A percentile compares a stretch with the other conserved stretches of the same genome.
These are phyloP conservation scores for Kuraishia molischiana DNA, from an alignment of 805 yeast genomes.

Conservation along the genomic window DNA sequence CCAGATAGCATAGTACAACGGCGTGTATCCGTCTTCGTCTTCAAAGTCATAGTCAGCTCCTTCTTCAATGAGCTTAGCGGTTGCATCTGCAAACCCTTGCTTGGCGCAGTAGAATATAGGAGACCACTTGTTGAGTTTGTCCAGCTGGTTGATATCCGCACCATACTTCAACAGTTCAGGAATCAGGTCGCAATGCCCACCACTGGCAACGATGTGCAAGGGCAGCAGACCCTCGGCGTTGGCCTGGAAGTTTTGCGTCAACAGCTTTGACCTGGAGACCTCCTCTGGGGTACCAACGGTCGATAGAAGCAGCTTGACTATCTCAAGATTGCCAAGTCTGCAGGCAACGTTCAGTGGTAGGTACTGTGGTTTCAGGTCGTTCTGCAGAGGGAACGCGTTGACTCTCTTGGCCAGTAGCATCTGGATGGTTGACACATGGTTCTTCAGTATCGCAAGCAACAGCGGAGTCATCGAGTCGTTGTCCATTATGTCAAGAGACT, in stretches of 20 bases:
- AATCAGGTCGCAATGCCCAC: conserved; percentile 66
- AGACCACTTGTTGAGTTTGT: conserved; percentile 87
- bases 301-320: conserved; percentile 53
- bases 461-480: conserved; percentile 78
- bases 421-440: conserved; percentile 45
- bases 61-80: conserved; percentile 55
- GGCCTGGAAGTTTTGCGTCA: conserved; percentile 37
- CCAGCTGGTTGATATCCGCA: conserved; percentile 67
- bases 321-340: conserved; percentile 65
- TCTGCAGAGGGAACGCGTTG: conserved; percentile 35
- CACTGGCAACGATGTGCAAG: conserved; percentile 78
- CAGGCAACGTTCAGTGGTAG: conserved; percentile 83
- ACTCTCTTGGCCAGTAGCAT: conserved; percentile 40
- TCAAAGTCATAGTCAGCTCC: conserved; percentile 62
- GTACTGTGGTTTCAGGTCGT: conserved; percentile 51
- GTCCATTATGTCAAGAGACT: conserved; percentile 43
- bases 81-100: conserved; percentile 69
- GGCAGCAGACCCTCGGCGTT: conserved; percentile 89
- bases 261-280: conserved; percentile 8
- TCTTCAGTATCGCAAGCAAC: conserved; percentile 64
- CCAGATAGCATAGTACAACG: conserved; percentile 84
- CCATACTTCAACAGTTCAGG: conserved; percentile 62
- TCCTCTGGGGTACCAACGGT: conserved; percentile 15
- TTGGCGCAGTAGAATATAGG: conserved; percentile 86
- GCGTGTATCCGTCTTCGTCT: conserved; percentile 76